These are phyloP conservation scores for Mycena vulgaris DNA, from an alignment of 768 basidiomycete species.

Conservation along the genomic window DNA sequence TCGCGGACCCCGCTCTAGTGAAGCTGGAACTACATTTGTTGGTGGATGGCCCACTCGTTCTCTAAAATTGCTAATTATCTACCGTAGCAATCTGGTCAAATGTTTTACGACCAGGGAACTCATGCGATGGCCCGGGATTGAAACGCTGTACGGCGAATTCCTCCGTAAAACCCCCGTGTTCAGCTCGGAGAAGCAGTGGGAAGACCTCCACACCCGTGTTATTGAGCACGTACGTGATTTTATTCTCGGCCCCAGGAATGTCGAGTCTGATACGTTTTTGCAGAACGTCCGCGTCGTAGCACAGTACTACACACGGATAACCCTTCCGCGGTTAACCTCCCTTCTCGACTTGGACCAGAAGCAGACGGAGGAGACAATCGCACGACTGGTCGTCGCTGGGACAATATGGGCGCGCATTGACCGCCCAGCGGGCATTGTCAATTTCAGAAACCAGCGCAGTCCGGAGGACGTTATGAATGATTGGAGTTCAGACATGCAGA, in stretches of 20 bases:
- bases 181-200: constrained; percentile 85
- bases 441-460: constrained; percentile 85
- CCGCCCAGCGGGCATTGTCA: constrained; percentile 90
- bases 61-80: constrained; percentile 35
- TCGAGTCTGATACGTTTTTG: constrained; percentile 21
- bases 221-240: constrained; percentile 89
- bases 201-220: constrained; percentile 94
- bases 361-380: constrained; percentile 91
- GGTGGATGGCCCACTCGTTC: constrained; percentile 38
- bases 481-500: constrained; percentile 98
- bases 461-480: constrained; percentile 97
- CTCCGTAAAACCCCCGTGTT: constrained; percentile 89
- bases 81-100: constrained; percentile 88
- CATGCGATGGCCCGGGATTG: constrained; percentile 98
- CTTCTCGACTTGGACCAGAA: constrained; percentile 88
- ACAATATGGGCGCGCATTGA: constrained; percentile 96
- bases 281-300: constrained; percentile 98
- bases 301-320: constrained; percentile 95
- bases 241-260: not conserved
- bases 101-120: constrained; percentile 94
- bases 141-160: constrained; percentile 88
- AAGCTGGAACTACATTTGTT: constrained; percentile 92
- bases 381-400: constrained; percentile 91
- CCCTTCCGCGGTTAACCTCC: constrained; percentile 83
- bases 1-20: constrained; percentile 80